A percentile compares a stretch with the other conserved stretches of the same genome.
Conservation (phyloP, 352 stramenopile genomes). For the Globisporangium barbulae region DNA sequence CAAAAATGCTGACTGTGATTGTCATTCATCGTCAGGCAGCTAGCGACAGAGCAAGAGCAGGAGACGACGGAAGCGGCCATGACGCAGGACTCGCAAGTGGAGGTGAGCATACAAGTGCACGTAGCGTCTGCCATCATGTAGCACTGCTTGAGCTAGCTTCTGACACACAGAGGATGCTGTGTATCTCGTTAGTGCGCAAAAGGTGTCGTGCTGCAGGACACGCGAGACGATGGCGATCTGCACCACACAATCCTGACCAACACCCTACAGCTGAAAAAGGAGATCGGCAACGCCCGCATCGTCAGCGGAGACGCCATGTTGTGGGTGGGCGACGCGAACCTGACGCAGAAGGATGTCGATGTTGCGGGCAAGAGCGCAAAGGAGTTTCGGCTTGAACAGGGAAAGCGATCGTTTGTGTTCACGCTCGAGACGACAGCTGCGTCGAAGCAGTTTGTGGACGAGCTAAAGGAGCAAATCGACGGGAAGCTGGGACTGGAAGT, state of each 20-base stretch:
- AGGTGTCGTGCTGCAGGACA: constrained; percentile 54
- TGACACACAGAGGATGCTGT: not conserved
- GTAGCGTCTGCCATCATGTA: not conserved
- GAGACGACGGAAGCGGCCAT: constrained; percentile 1
- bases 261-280: constrained; percentile 64
- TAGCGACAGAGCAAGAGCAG: not conserved
- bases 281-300: constrained; percentile 75
- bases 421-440: constrained; percentile 31
- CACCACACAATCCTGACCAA: constrained; percentile 32
- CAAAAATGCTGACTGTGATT: constrained; percentile 6
- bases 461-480: constrained; percentile 68
- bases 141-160: not conserved
- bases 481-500: constrained; percentile 46
- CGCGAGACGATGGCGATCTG: constrained; percentile 38
- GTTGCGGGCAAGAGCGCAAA: constrained; percentile 17
- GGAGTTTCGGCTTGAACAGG: constrained; percentile 52
- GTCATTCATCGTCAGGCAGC: not conserved
- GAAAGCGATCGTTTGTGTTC: constrained; percentile 70
- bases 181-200: constrained; percentile 30
- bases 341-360: constrained; percentile 46
- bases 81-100: constrained; percentile 12
- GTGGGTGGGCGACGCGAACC: constrained; percentile 52
- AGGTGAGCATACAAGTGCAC: constrained; percentile 1
- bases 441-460: constrained; percentile 54
- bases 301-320: constrained; percentile 69